These are phyloP conservation scores for Pseudogymnoascus sp. DNA, from an alignment of 2,329 filamentous ascomycete species.

Conservation along the genomic window DNA sequence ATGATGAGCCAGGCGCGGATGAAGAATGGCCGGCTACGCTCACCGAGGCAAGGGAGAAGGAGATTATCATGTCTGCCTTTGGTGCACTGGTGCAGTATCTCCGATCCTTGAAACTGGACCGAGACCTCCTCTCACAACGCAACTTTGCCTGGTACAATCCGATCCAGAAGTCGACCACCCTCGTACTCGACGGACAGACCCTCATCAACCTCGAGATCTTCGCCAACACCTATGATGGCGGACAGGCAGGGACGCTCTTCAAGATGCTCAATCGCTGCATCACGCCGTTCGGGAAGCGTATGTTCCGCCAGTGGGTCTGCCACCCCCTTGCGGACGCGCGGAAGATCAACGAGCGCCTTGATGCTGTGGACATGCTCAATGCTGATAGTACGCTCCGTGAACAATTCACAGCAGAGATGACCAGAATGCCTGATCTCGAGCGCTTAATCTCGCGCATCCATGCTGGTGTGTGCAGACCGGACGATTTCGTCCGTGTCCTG, in stretches of 20 bases:
- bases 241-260: slow-evolving; percentile 79
- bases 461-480: slow-evolving; percentile 77
- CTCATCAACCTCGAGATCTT: slow-evolving; percentile 98
- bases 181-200: slow-evolving; percentile 91
- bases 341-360: slow-evolving; percentile 86
- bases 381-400: slow-evolving; percentile 73
- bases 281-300: slow-evolving; percentile 91
- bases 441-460: slow-evolving; percentile 90
- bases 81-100: slow-evolving; percentile 86
- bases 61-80: slow-evolving; percentile 80
- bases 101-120: slow-evolving; percentile 77
- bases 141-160: slow-evolving; percentile 91
- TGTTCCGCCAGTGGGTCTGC: slow-evolving; percentile 95
- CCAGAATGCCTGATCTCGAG: slow-evolving; percentile 89
- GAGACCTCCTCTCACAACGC: slow-evolving; percentile 75
- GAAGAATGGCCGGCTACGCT: slow-evolving; percentile 70
- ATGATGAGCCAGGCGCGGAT: slow-evolving; percentile 41
- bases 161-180: slow-evolving; percentile 77
- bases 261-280: slow-evolving; percentile 86
- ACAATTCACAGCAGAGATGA: slow-evolving; percentile 78
- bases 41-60: slow-evolving; percentile 64
- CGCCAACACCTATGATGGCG: slow-evolving; percentile 82
- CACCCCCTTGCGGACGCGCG: slow-evolving; percentile 81
- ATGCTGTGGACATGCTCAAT: slow-evolving; percentile 90
- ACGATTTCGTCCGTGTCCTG: slow-evolving; percentile 87